Percentiles rank a stretch among this genome's conserved stretches.
phyloP scores from a whole-genome alignment of 331 rosid genomes.

The Acacia pycnantha region DNA sequence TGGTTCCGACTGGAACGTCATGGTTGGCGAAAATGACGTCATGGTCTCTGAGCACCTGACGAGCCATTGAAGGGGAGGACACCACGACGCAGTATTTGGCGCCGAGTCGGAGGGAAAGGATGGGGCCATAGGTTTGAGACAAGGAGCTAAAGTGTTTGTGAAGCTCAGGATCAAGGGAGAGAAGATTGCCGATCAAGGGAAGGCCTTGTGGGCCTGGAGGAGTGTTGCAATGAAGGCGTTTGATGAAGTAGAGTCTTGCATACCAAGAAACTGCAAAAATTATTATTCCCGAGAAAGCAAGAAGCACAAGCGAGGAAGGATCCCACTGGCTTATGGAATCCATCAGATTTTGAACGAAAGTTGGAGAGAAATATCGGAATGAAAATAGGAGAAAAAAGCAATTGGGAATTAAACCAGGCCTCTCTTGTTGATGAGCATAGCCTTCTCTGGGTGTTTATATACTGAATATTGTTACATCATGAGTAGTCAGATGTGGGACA shows the following conservation, averaged over 20 bases:
- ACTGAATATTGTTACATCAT: too few species aligned
- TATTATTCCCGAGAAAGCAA: constrained; percentile 13
- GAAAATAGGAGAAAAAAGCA: too few species aligned
- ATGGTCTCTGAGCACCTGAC: neutral
- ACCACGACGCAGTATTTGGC: neutral
- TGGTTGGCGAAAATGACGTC: neutral
- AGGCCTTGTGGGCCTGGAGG: constrained; percentile 54
- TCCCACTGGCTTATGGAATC: neutral
- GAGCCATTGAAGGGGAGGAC: neutral
- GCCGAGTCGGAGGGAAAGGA: neutral
- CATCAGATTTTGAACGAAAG: neutral
- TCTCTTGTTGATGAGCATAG: too few species aligned
- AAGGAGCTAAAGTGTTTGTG: neutral
- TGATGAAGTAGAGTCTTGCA: constrained; percentile 30
- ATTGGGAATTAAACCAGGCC: too few species aligned
- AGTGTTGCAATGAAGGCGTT: neutral
- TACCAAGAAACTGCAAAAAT: neutral
- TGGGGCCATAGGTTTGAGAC: neutral
- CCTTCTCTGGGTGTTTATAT: too few species aligned
- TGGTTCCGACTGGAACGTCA: neutral
- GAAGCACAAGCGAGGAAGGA: neutral
- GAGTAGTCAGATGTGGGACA: too few species aligned
- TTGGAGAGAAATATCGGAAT: neutral
- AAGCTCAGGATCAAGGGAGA: neutral
- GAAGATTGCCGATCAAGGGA: neutral